Evolutionary conservation across 2,329 filamentous ascomycete species (phyloP).

Genomic region (Clathrospora elynae): DNA sequence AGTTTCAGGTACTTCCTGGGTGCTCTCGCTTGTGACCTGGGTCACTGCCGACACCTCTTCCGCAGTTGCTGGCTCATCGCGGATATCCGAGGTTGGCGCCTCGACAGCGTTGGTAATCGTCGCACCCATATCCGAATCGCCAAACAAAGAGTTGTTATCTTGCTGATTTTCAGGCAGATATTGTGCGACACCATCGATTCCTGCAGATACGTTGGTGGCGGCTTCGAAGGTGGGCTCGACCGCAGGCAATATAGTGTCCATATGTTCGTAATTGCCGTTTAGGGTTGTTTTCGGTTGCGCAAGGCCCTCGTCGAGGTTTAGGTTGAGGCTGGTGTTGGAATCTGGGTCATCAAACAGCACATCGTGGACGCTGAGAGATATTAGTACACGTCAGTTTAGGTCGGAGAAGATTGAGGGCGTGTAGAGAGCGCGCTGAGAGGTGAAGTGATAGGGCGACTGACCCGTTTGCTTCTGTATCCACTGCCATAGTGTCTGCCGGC

Average conservation of each 20-base stretch:
- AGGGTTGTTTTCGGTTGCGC: conserved; percentile 32
- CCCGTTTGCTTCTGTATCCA: conserved; percentile 63
- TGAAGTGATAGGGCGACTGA: conserved; percentile 53
- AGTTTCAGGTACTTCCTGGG: conserved; percentile 40
- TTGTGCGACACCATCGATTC: conserved; percentile 52
- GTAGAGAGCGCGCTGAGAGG: conserved; percentile 8
- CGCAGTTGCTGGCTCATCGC: conserved; percentile 32
- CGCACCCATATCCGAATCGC: conserved; percentile 33
- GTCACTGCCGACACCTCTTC: conserved; percentile 20
- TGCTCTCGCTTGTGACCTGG: conserved; percentile 31
- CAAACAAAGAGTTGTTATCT: conserved; percentile 50
- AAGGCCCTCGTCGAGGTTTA: conserved; percentile 22
- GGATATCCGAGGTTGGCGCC: conserved; percentile 47
- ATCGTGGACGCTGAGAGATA: conserved; percentile 36
- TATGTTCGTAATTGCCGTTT: conserved; percentile 39
- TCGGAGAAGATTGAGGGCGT: conserved; percentile 10
- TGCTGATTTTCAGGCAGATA: conserved; percentile 51
- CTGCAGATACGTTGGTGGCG: conserved; percentile 49
- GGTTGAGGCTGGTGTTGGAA: conserved; percentile 20
- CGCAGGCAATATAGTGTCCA: conserved; percentile 32
- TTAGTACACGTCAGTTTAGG: conserved; percentile 21
- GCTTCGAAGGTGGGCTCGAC: conserved; percentile 45
- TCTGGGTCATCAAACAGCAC: conserved; percentile 45
- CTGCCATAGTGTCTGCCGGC: conserved; percentile 58
- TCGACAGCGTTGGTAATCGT: conserved; percentile 49